Conservation (phyloP, 805 yeast species). For the Aciculoconidium aculeatum region DNA sequence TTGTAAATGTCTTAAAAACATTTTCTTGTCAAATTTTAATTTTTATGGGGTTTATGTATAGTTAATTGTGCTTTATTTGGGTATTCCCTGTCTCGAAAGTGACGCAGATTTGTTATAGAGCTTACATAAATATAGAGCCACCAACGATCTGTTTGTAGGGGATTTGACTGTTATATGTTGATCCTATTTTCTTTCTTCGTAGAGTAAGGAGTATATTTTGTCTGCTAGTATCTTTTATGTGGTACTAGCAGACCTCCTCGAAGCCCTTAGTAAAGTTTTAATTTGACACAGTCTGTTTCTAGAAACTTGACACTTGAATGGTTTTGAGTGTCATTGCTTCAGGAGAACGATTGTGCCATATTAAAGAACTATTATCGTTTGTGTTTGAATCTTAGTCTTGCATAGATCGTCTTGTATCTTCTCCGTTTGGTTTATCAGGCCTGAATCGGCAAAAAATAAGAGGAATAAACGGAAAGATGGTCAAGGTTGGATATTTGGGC, state of each 20-base stretch:
- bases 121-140: constrained; percentile 41
- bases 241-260: not conserved
- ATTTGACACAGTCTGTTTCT: constrained; percentile 1
- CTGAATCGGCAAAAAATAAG: no score
- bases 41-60: constrained; percentile 21
- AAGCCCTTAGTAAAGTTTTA: not conserved
- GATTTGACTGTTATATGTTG: not conserved
- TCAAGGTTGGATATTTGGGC: constrained; percentile 70
- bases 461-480: no score
- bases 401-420: no score
- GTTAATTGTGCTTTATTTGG: constrained; percentile 21
- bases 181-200: constrained; percentile 1
- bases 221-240: constrained; percentile 1
- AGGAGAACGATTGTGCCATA: no score
- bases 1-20: constrained; percentile 14
- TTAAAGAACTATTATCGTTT: no score
- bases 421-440: no score
- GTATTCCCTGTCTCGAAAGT: constrained; percentile 12
- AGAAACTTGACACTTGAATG: constrained; percentile 1
- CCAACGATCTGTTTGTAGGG: constrained; percentile 33
- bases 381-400: no score
- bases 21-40: constrained; percentile 7
- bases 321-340: constrained; percentile 1
- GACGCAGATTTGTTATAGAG: constrained; percentile 33
- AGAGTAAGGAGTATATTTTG: constrained; percentile 1